Conservation (phyloP, 2,329 filamentous ascomycete genomes). For the Ploettnerulaceae sp. region DNA sequence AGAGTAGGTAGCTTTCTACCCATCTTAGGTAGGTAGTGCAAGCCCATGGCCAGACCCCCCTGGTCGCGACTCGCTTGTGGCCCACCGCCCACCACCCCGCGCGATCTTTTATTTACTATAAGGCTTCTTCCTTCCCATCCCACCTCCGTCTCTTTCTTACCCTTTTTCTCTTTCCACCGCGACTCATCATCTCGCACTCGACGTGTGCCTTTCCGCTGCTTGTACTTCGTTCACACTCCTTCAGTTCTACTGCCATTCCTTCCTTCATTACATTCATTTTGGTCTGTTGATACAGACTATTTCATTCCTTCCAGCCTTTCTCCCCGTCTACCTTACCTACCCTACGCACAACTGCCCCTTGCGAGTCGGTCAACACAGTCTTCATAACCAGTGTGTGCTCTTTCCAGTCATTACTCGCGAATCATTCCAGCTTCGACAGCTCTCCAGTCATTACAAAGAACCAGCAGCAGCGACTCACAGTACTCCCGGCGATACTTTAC, state of each 20-base stretch:
- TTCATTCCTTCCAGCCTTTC: conserved; percentile 26
- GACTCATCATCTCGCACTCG: conserved; percentile 9
- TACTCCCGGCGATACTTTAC: conserved; percentile 24
- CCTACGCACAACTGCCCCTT: neutral
- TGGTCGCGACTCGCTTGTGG: no score
- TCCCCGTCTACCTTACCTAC: conserved; percentile 8
- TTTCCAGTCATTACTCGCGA: conserved; percentile 12
- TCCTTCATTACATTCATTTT: no score
- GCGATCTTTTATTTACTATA: conserved; percentile 1
- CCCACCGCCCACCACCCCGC: neutral
- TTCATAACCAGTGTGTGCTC: conserved; percentile 19
- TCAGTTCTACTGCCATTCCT: conserved; percentile 20
- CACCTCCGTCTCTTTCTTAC: neutral
- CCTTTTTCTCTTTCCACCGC: conserved; percentile 2
- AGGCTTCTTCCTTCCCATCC: neutral
- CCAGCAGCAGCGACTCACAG: conserved; percentile 17
- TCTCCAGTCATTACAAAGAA: conserved; percentile 14
- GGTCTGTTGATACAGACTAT: conserved; percentile 30
- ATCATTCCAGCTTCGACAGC: conserved; percentile 27
- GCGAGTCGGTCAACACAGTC: no score
- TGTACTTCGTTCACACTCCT: conserved; percentile 22
- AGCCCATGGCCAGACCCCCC: neutral
- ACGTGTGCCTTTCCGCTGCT: conserved; percentile 7
- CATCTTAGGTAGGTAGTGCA: no score
- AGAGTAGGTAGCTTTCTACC: no score